Evolutionary conservation across 495 filamentous ascomycete species (phyloP).

Genomic region (Xylaria intraflava): DNA sequence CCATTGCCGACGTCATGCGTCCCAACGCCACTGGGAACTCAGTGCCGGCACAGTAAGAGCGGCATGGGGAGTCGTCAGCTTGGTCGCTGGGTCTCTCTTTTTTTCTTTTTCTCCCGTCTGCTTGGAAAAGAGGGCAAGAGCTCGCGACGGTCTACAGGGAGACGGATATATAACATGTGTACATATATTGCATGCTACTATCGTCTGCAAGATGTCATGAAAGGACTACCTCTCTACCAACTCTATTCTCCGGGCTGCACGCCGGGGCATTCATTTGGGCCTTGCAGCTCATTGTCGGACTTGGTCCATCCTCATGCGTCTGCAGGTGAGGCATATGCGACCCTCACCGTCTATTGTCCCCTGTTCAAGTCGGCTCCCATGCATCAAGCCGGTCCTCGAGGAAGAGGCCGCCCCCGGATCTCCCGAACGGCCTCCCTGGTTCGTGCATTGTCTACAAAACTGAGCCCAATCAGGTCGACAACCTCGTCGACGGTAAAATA

Average conservation of each 20-base stretch:
- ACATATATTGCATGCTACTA: too few species aligned
- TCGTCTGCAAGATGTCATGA: too few species aligned
- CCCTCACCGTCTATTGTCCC: background rate
- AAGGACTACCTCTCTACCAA: too few species aligned
- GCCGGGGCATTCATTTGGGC: too few species aligned
- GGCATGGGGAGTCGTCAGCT: background rate
- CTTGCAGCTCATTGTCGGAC: too few species aligned
- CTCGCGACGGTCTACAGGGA: too few species aligned
- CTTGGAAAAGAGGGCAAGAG: background rate
- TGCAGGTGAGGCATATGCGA: background rate
- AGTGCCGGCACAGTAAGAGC: background rate
- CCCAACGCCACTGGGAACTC: constrained; percentile 31
- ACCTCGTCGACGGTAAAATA: constrained; percentile 82
- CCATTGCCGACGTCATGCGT: constrained; percentile 44
- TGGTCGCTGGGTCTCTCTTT: background rate
- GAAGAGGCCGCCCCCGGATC: constrained; percentile 52
- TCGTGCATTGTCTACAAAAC: constrained; percentile 84
- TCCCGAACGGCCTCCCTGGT: constrained; percentile 71
- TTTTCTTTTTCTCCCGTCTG: background rate
- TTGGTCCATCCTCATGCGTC: background rate
- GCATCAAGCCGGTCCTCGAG: constrained; percentile 11
- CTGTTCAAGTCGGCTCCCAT: background rate
- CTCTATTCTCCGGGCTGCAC: too few species aligned
- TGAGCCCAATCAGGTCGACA: constrained; percentile 74
- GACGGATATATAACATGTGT: too few species aligned